Base-by-base conservation (phyloP, 257 asterid species). In the Ophiorrhiza pumila region DNA sequence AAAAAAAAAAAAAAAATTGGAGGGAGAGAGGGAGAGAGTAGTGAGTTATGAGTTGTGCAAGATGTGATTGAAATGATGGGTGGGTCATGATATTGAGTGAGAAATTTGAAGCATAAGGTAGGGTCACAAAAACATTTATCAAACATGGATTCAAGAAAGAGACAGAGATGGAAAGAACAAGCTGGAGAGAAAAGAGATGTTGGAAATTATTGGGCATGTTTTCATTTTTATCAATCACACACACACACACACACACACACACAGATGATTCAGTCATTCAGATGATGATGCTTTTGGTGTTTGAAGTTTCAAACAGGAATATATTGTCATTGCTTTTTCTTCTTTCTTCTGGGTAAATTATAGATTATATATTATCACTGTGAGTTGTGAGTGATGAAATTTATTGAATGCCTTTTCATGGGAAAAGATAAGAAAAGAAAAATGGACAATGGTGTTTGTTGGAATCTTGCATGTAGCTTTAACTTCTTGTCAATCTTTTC, bases 21-120 rank as follows among this genome's bases (percentile, higher is more conserved):
- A 69, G 43, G 29, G 71, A 67, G 74, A 59, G 65, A 67, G 68
- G 56, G 74, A 68, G 68, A 6, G 7, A 1, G 29, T 41, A 53
- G 61, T 32, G 50, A 68, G 80, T 61, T 70, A 74, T 84, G 87
- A 77, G 81, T 77, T 76, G 80, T 42, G 79, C 77, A 59, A 70
- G 87, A 86, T 72, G 83, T 81, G 96, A 89, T 84, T 90, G 91
- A 90, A 43, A 74, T 74, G 95, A 87, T 80, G 76, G 83, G 85
- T 64, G 82, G 77, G 80, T 67, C 86, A 81, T 78, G 82, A 76
- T 76, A 74, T 77, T 75, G 82, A 78, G 84, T 72, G 79, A 80
- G 58, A 63, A 61, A 75, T 71, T 74, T 74, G 72, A 80, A 88
- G 75, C 73, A 49, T 50, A 71, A 74, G 62, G 91, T 85, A 76